Percentiles rank a stretch among this genome's conserved stretches.
phyloP scores from a whole-genome alignment of 345 rosid species.

The Cardamine occulta region DNA sequence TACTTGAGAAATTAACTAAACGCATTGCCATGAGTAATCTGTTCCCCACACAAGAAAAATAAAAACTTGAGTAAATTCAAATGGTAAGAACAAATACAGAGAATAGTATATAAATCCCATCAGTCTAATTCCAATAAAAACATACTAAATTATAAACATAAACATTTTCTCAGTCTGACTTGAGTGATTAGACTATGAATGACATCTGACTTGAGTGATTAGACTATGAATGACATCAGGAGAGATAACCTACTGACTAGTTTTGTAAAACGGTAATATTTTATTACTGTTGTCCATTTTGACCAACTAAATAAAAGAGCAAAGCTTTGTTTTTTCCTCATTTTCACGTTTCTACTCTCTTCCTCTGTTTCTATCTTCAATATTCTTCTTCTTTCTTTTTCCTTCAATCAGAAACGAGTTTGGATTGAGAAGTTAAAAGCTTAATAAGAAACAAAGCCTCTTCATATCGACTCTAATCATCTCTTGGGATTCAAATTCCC shows the following conservation, averaged over 20 bases:
- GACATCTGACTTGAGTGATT: no score
- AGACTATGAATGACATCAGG: not conserved
- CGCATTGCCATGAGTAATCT: slow-evolving; percentile 59
- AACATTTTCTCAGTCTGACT: slow-evolving; percentile 30
- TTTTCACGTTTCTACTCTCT: not conserved
- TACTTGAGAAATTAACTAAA: not conserved
- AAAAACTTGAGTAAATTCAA: slow-evolving; percentile 3
- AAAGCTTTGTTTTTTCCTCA: no score
- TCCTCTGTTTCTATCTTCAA: not conserved
- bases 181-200: not conserved
- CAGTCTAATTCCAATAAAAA: not conserved
- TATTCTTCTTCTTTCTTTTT: no score
- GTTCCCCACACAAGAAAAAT: slow-evolving; percentile 17
- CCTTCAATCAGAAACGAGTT: no score
- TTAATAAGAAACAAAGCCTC: no score
- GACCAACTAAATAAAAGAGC: not conserved
- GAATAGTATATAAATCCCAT: not conserved
- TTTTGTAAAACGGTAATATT: not conserved
- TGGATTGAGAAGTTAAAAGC: no score
- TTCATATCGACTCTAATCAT: no score
- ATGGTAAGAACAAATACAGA: not conserved
- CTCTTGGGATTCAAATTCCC: no score
- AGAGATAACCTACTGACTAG: no score
- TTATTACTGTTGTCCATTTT: not conserved
- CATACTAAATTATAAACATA: not conserved